Conservation (phyloP, 495 filamentous ascomycete species). For the Penicillium macrosclerotiorum region DNA sequence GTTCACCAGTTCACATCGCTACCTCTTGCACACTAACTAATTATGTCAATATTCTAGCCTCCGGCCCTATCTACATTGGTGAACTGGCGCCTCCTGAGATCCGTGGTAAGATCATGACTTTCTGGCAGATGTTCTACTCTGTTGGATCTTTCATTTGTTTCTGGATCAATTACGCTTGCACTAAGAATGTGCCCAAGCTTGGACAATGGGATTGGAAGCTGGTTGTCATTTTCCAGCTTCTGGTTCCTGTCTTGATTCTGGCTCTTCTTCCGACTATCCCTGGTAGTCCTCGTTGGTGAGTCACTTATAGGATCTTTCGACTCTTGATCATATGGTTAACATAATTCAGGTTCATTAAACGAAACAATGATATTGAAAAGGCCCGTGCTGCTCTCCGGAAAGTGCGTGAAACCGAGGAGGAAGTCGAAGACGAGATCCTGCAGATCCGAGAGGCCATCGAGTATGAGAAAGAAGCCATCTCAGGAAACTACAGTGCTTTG, state of each 20-base stretch:
- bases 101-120: constrained; percentile 63
- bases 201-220: constrained; percentile 63
- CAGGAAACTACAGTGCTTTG: constrained; percentile 51
- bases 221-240: constrained; percentile 61
- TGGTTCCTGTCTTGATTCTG: constrained; percentile 54
- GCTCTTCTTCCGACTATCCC: constrained; percentile 53
- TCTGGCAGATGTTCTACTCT: constrained; percentile 67
- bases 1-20: constrained; percentile 11
- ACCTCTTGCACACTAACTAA: constrained; percentile 2
- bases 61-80: constrained; percentile 62
- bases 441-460: constrained; percentile 58
- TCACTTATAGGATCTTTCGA: too few species aligned
- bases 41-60: constrained; percentile 29
- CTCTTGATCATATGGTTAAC: constrained; percentile 3
- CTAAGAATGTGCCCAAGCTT: constrained; percentile 45
- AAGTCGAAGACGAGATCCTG: constrained; percentile 57
- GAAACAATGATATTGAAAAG: constrained; percentile 51
- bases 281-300: constrained; percentile 56
- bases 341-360: constrained; percentile 45
- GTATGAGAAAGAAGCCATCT: constrained; percentile 62
- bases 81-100: constrained; percentile 58
- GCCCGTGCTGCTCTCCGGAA: constrained; percentile 47
- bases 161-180: constrained; percentile 59
- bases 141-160: constrained; percentile 64
- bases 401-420: constrained; percentile 56